Evolutionary conservation across 495 filamentous ascomycete species (phyloP).

Genomic region (Niebla homalea): DNA sequence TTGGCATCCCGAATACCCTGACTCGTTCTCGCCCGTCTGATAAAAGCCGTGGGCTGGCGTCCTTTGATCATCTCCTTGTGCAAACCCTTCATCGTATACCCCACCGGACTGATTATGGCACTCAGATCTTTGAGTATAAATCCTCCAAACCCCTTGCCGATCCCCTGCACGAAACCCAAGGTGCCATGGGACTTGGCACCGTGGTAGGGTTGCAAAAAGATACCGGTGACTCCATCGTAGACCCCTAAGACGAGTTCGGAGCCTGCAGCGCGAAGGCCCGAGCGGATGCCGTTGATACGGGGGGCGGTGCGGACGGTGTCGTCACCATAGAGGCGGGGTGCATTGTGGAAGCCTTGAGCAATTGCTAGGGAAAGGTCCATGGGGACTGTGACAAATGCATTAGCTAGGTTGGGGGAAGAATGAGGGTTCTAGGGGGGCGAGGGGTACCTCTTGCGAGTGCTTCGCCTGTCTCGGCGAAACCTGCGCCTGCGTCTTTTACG

Average conservation of each 20-base stretch:
- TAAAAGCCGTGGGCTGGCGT: slow-evolving; percentile 32
- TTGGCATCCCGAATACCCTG: slow-evolving; percentile 24
- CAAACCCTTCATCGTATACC: slow-evolving; percentile 54
- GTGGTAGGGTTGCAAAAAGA: slow-evolving; percentile 50
- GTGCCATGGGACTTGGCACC: slow-evolving; percentile 48
- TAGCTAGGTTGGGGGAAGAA: neutral
- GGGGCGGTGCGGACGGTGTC: slow-evolving; percentile 31
- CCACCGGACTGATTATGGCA: slow-evolving; percentile 48
- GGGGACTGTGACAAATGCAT: slow-evolving; percentile 4
- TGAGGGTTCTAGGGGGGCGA: neutral
- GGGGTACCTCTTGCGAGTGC: slow-evolving; percentile 27
- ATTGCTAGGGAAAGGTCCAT: slow-evolving; percentile 62
- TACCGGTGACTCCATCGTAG: slow-evolving; percentile 58
- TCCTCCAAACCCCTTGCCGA: slow-evolving; percentile 64
- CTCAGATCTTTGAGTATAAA: slow-evolving; percentile 57
- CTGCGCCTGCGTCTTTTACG: slow-evolving; percentile 31
- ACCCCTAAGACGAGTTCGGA: slow-evolving; percentile 58
- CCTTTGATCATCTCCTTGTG: slow-evolving; percentile 28
- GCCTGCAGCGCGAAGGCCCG: slow-evolving; percentile 51
- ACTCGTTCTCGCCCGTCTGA: slow-evolving; percentile 35
- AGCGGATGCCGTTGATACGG: slow-evolving; percentile 53
- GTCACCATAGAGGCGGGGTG: slow-evolving; percentile 64
- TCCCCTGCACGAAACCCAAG: slow-evolving; percentile 48
- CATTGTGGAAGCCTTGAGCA: slow-evolving; percentile 73
- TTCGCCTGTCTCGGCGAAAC: slow-evolving; percentile 33